Base-by-base conservation (phyloP, 2,329 filamentous ascomycete genomes). In the Elsinoe perseae region DNA sequence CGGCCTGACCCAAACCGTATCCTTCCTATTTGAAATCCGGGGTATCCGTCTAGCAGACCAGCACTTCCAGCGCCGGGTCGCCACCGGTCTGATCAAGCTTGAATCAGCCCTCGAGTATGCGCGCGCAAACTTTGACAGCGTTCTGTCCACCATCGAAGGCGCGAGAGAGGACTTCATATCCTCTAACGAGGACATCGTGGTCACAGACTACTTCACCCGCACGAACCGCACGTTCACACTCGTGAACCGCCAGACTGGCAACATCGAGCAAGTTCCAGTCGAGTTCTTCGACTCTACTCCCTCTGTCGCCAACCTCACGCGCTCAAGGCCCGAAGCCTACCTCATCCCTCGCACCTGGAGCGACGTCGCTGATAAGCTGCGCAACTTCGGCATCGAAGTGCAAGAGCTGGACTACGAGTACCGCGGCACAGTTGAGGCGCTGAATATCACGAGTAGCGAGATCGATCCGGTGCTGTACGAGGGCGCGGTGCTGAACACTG, bases 321-420 rank as follows among this genome's bases (percentile, higher is more conserved):
- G 63, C 1, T 20, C 61, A 7, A 56, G 64, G 0, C 63, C 63
- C 1, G 59, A 60, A 42, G 62, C 63, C 7, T 64, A 66, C 32
- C 59, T 66, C 21, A 64, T 66, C 54, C 64, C 64, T 1, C 60
- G 60, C 40, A 61, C 64, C 6, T 65, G 61, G 60, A 36, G 50
- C 8, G 60, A 63, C 32, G 59, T 65, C 4, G 63, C 58, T 1
- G 60, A 57, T 14, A 58, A 61, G 27, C 59, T 66, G 7, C 58
- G 58, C 12, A 60, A 63, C 21, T 58, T 63, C 7, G 64, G 62
- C 7, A 60, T 66, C 9, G 60, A 61, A 21, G 61, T 65, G 5
- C 56, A 65, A n/a, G 55, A 56, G 4, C 54, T 66, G 9, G 42
- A 62, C 12, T 54, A 62, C 25, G 59, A 58, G 4, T 64, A 61